phyloP scores from a whole-genome alignment of 805 yeast species.

The Candida sphagnicola region DNA sequence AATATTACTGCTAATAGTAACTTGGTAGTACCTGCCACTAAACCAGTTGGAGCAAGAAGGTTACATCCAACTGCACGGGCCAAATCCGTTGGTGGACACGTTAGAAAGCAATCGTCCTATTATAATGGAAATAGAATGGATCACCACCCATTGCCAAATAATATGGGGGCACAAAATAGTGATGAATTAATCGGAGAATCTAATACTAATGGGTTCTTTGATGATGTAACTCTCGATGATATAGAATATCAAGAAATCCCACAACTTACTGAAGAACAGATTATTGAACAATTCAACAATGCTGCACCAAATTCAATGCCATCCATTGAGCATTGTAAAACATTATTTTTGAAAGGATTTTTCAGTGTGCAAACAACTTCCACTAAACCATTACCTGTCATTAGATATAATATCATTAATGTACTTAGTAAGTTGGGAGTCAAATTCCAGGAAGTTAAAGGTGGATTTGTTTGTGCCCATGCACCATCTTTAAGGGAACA shows the following conservation, averaged over 20 bases:
- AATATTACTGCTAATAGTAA: constrained; percentile 29
- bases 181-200: constrained; percentile 32
- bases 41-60: constrained; percentile 18
- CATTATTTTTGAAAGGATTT: constrained; percentile 86
- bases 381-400: constrained; percentile 84
- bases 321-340: constrained; percentile 88
- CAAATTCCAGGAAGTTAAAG: constrained; percentile 82
- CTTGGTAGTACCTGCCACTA: constrained; percentile 12
- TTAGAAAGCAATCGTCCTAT: constrained; percentile 55
- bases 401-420: constrained; percentile 76
- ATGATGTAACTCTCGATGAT: constrained; percentile 48
- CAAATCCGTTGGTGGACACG: constrained; percentile 76
- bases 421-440: constrained; percentile 76
- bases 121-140: constrained; percentile 10
- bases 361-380: constrained; percentile 94
- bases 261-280: constrained; percentile 36
- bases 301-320: constrained; percentile 85
- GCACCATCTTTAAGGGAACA: constrained; percentile 41
- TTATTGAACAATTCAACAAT: constrained; percentile 38
- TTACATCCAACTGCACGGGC: constrained; percentile 85
- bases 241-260: constrained; percentile 29
- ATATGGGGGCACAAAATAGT: constrained; percentile 40
- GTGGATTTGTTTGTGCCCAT: constrained; percentile 87
- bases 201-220: constrained; percentile 49
- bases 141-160: constrained; percentile 42